Evolutionary conservation across 192 early-diverging fungal genomes (phyloP).

Genomic region (Entomortierella parvispora): DNA sequence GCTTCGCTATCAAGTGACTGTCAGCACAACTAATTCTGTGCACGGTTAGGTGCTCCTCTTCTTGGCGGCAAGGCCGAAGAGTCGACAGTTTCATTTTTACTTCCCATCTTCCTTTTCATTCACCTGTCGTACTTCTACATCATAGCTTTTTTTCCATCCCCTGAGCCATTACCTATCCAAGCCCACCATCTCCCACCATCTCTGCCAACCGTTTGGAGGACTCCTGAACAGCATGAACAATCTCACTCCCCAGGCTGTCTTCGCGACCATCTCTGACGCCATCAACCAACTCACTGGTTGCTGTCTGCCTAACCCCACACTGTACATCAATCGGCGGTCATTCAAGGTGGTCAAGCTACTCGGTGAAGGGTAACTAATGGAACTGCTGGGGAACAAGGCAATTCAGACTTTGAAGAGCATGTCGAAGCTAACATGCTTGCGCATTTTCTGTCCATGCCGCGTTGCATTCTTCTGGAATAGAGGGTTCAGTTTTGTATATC

Average conservation of each 20-base stretch:
- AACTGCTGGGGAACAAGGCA: background rate
- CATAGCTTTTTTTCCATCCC: too few species aligned
- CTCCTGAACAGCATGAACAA: constrained; percentile 13
- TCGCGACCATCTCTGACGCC: constrained; percentile 51
- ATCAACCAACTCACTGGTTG: constrained; percentile 49
- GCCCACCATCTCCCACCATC: background rate
- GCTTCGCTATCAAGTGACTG: too few species aligned
- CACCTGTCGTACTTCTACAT: too few species aligned
- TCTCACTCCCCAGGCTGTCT: constrained; percentile 36
- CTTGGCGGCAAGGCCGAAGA: too few species aligned
- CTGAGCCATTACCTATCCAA: background rate
- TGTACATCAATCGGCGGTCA: constrained; percentile 66
- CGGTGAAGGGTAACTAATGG: constrained; percentile 68
- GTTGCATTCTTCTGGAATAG: constrained; percentile 36
- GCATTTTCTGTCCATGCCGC: background rate
- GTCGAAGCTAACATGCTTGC: background rate
- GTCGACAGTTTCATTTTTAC: too few species aligned
- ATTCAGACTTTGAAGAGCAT: background rate
- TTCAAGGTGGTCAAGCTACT: constrained; percentile 69
- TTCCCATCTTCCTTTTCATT: too few species aligned
- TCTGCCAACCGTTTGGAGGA: background rate
- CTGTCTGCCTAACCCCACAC: constrained; percentile 60
- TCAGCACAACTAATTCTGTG: too few species aligned
- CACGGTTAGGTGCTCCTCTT: too few species aligned
- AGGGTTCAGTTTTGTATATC: constrained; percentile 77